Conservation (phyloP, 371 early-diverging fungal genomes). For the Conidiobolus incongruus region DNA sequence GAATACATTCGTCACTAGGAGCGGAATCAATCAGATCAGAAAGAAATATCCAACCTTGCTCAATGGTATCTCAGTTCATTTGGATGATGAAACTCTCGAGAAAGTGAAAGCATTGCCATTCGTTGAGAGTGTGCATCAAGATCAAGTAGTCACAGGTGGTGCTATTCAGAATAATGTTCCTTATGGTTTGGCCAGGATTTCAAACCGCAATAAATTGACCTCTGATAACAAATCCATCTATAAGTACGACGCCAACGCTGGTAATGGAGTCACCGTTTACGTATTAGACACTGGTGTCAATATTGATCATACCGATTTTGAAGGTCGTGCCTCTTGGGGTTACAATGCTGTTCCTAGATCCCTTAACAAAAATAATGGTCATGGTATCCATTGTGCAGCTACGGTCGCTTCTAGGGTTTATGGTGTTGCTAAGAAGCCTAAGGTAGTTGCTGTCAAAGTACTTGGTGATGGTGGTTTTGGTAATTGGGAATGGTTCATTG, state of each 20-base stretch:
- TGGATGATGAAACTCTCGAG: too few species aligned
- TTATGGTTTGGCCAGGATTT: conserved; percentile 33
- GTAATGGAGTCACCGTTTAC: conserved; percentile 39
- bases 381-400: conserved; percentile 30
- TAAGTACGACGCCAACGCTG: conserved; percentile 11
- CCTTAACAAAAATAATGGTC: conserved; percentile 22
- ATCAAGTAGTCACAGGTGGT: neutral
- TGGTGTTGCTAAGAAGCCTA: conserved; percentile 18
- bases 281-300: too few species aligned
- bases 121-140: neutral
- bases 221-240: conserved; percentile 18
- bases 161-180: conserved; percentile 1
- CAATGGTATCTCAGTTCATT: too few species aligned
- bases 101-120: neutral
- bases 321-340: too few species aligned
- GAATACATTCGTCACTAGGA: too few species aligned
- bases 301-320: too few species aligned
- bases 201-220: conserved; percentile 11
- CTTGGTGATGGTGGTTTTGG: conserved; percentile 26
- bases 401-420: conserved; percentile 25
- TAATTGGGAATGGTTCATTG: conserved; percentile 27
- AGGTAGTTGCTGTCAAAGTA: conserved; percentile 28
- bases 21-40: too few species aligned
- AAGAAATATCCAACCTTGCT: too few species aligned
- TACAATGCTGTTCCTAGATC: conserved; percentile 10